A percentile compares a stretch with the other conserved stretches of the same genome.
phyloP scores from a whole-genome alignment of 768 basidiomycete genomes.

The Hypsizygus marmoreus region DNA sequence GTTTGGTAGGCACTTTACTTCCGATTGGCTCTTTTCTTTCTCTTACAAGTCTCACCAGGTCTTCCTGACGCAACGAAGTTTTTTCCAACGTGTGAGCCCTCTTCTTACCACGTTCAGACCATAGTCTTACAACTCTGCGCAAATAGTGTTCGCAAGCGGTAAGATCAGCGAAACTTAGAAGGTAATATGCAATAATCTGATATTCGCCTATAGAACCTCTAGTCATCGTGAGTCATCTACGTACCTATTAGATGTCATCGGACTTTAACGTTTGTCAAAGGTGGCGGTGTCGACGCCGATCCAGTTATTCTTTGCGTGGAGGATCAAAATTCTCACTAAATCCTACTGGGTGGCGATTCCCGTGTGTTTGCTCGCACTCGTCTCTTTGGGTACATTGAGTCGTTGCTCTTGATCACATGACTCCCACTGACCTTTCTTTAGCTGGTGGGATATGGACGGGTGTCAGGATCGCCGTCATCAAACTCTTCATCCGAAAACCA shows the following conservation, averaged over 20 bases:
- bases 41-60: constrained; percentile 1
- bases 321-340: constrained; percentile 36
- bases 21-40: not conserved
- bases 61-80: constrained; percentile 13
- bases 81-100: constrained; percentile 29
- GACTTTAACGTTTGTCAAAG: constrained; percentile 18
- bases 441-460: constrained; percentile 36
- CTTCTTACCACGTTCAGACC: not conserved
- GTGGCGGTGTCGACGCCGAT: constrained; percentile 41
- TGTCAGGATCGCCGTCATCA: constrained; percentile 24
- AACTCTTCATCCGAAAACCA: constrained; percentile 28
- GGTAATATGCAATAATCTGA: not conserved
- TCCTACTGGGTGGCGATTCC: constrained; percentile 24
- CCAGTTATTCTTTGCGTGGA: constrained; percentile 44
- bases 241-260: not conserved
- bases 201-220: constrained; percentile 27
- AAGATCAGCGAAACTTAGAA: constrained; percentile 8
- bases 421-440: constrained; percentile 8
- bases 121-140: not conserved
- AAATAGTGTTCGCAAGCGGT: constrained; percentile 33
- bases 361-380: constrained; percentile 28
- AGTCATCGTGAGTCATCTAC: constrained; percentile 28
- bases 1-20: constrained; percentile 28
- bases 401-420: not conserved
- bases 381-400: constrained; percentile 29